phyloP scores from a whole-genome alignment of 2,329 filamentous ascomycete species.

The Phialophora expanda region DNA sequence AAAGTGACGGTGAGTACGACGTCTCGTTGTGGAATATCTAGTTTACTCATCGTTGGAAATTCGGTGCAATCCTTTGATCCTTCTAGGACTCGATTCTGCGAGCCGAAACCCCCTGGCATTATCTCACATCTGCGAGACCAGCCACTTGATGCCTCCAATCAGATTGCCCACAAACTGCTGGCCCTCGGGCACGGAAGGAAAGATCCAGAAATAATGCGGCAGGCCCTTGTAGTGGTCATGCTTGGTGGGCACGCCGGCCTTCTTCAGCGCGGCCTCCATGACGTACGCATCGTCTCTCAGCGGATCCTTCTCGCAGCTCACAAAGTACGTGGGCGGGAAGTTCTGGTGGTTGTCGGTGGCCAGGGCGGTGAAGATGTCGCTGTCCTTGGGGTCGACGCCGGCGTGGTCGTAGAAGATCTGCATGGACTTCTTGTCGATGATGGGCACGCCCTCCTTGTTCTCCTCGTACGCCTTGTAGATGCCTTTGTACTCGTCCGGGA shows the following conservation, averaged over 20 bases:
- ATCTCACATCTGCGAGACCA: constrained; percentile 31
- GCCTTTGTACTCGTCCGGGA: constrained; percentile 45
- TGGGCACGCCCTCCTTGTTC: constrained; percentile 47
- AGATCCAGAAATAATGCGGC: constrained; percentile 40
- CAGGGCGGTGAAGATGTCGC: constrained; percentile 33
- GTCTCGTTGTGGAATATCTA: not conserved
- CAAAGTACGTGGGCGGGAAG: constrained; percentile 38
- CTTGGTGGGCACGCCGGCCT: constrained; percentile 37
- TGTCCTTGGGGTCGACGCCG: constrained; percentile 32
- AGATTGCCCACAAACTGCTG: constrained; percentile 36
- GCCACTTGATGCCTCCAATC: constrained; percentile 35
- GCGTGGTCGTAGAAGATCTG: constrained; percentile 32
- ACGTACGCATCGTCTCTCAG: constrained; percentile 37
- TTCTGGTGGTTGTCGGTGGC: constrained; percentile 38
- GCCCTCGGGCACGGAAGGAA: constrained; percentile 36
- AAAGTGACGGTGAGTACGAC: not conserved
- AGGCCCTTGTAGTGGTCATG: constrained; percentile 37
- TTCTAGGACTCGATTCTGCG: not conserved
- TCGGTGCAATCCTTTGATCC: too few relatives aligned
- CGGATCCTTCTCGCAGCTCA: constrained; percentile 37
- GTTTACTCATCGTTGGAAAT: too few relatives aligned
- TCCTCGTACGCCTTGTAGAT: constrained; percentile 47
- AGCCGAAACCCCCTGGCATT: not conserved
- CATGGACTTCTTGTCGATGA: constrained; percentile 41
- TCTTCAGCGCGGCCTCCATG: constrained; percentile 37